Evolutionary conservation across 2,329 filamentous ascomycete genomes (phyloP), one percentile per base, ranked within the genome.

Genomic region (Neofusicoccum ribis): DNA sequence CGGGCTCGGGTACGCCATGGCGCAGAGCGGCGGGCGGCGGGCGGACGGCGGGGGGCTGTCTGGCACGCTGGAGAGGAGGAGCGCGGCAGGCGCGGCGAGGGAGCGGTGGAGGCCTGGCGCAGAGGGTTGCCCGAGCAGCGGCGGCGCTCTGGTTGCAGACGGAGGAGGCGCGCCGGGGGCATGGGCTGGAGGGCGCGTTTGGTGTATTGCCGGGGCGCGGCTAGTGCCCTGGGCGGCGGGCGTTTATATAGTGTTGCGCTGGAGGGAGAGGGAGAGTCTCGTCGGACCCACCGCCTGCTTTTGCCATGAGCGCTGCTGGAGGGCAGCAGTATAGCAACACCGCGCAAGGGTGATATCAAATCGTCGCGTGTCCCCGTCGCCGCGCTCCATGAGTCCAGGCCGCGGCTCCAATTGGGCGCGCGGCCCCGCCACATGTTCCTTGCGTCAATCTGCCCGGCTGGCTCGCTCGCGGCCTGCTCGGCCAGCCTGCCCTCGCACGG

Each of bases 1-100:
- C 14, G 61, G 49, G 27, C 51, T 51, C 9, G 58, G 43, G 50
- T 41, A 67, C 39, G 66, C 64, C 66, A 67, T 67, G 56, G n/a
- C 43, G 27, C 27, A 31, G 27, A 5, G 27, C 27, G 27, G 27
- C 6, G 27, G 27, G 27, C 27, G 27, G 27, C 6, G 27, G 27
- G 23, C 23, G 23, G 23, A 23, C 23, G 23, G 23, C 23, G 23
- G 27, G 27, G 27, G 6, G 27, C 27, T 31, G 27, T 7, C 27
- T 31, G 27, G 27, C 27, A 31, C 27, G 6, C 27, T 31, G 27
- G 27, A 31, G 27, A 31, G 23, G 23, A 23, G 23, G 23, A 23
- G 23, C 23, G 23, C 23, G 23, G 23, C 23, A 23, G 23, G 23
- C 23, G 3, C 23, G 23, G 27, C 27, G 27, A 37, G 14, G 23